Base-by-base conservation (phyloP, 805 yeast genomes). In the Sungouiozyma intestinalis region DNA sequence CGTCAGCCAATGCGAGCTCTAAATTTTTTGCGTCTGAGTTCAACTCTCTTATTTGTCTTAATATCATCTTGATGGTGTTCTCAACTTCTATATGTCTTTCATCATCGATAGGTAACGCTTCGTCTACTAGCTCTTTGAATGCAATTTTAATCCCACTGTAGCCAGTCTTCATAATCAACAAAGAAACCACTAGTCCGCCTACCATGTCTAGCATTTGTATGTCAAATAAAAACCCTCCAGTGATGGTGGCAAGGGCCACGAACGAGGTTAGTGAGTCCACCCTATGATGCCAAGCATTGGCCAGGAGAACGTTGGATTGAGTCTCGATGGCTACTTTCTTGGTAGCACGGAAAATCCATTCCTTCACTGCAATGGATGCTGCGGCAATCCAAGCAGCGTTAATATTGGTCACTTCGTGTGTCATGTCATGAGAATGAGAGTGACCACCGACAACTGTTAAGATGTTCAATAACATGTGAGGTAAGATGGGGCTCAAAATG, bases 221-320 rank as follows among this genome's bases (percentile, higher is more conserved):
- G 46, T 80, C 74, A 48, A 85, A 73, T 44, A 85, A 66, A 49
- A 81, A 80, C 16, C 95, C 94, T 1, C 86, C 77, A 0, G 92
- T 73, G 38, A 90, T 90, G 1, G 97, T 85, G 2, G 77, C 73
- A 17, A 88, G 72, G 0, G 97, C 96, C 11, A 88, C 97, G 15
- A 81, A 70, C 0, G 96, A 85, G 1, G 97, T 92, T 50, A 90
- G 63, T 1, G 94, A 81, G 58, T 90, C 97, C 9, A 88, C 88
- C 48, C 97, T 73, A 58, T 90, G 97, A 61, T 90, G 97, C 97
- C 97, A 90, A 3, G 97, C 97, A 57, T 90, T 90, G 3, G 97
- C 97, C 34, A 85, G 77, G 38, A 90, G 70, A 3, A 90, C 97
- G 48, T 85, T 85, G 0, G 95, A 85, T 54, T 84, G 81, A 24